Evolutionary conservation across 441 rosid species (phyloP).

Genomic region (Brassica hybrid): DNA sequence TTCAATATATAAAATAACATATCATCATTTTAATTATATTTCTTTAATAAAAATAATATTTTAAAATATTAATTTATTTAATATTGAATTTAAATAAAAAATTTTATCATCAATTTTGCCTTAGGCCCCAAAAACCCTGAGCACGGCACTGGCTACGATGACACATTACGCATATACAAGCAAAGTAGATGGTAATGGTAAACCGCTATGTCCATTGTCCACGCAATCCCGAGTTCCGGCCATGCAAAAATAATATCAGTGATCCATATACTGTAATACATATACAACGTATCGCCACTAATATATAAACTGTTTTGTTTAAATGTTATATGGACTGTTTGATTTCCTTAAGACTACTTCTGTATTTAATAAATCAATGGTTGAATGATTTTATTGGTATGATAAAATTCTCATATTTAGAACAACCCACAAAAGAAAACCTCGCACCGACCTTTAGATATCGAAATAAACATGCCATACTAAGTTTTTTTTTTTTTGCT

Average conservation of each 20-base stretch:
- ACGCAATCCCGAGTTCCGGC: background rate
- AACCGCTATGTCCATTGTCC: constrained; percentile 15
- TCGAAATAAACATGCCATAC: constrained; percentile 20
- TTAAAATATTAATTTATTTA: no score
- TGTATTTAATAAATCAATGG: no score
- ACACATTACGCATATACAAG: constrained; percentile 12
- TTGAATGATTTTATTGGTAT: background rate
- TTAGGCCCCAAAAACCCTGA: no score
- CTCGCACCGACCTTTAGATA: constrained; percentile 9
- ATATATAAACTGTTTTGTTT: constrained; percentile 11
- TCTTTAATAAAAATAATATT: no score
- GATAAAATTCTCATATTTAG: constrained; percentile 4
- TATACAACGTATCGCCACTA: constrained; percentile 6
- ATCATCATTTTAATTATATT: no score
- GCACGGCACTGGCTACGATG: constrained; percentile 25
- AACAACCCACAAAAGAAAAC: constrained; percentile 10
- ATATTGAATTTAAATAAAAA: no score
- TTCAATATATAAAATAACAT: no score
- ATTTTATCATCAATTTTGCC: no score
- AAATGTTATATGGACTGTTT: background rate
- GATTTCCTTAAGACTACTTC: background rate
- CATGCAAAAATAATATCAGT: constrained; percentile 22
- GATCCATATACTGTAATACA: background rate
- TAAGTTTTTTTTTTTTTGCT: no score
- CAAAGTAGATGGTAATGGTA: constrained; percentile 25